Conservation (phyloP, 2,329 filamentous ascomycete species). For the Elsinoe arachidis region DNA sequence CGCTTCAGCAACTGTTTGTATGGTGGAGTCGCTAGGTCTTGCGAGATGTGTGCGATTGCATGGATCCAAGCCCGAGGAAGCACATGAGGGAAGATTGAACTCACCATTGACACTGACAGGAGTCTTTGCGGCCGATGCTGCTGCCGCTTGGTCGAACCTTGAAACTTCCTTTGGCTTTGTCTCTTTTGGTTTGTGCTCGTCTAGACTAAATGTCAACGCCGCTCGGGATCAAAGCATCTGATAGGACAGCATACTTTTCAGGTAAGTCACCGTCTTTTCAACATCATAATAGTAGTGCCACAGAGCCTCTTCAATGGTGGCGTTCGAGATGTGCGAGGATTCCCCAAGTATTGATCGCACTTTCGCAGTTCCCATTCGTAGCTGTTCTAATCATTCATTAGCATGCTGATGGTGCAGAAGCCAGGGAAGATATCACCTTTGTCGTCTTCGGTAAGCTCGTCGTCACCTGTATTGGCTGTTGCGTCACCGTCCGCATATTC, state of each 20-base stretch:
- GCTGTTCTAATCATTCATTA: conserved; percentile 34
- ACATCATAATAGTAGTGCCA: conserved; percentile 97
- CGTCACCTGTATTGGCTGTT: conserved; percentile 15
- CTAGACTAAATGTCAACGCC: conserved; percentile 16
- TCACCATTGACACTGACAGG: conserved; percentile 35
- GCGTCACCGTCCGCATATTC: conserved; percentile 29
- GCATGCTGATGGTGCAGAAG: background rate
- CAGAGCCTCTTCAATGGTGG: conserved; percentile 77
- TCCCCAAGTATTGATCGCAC: conserved; percentile 59
- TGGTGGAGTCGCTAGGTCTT: background rate
- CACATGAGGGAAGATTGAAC: conserved; percentile 25
- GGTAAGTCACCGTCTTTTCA: conserved; percentile 71
- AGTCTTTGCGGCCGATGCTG: conserved; percentile 30
- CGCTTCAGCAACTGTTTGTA: conserved; percentile 24
- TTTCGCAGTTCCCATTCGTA: conserved; percentile 57
- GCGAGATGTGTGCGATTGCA: background rate
- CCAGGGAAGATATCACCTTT: conserved; percentile 19
- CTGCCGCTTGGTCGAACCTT: conserved; percentile 39
- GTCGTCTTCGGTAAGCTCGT: conserved; percentile 32
- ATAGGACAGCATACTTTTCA: conserved; percentile 49
- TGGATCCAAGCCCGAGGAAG: background rate
- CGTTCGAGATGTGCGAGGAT: conserved; percentile 53
- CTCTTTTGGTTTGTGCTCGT: conserved; percentile 22
- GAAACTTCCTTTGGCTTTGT: conserved; percentile 35
- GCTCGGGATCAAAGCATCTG: background rate